Conservation (phyloP, 176 grass and related monocot genomes). For the Phragmites australis region DNA sequence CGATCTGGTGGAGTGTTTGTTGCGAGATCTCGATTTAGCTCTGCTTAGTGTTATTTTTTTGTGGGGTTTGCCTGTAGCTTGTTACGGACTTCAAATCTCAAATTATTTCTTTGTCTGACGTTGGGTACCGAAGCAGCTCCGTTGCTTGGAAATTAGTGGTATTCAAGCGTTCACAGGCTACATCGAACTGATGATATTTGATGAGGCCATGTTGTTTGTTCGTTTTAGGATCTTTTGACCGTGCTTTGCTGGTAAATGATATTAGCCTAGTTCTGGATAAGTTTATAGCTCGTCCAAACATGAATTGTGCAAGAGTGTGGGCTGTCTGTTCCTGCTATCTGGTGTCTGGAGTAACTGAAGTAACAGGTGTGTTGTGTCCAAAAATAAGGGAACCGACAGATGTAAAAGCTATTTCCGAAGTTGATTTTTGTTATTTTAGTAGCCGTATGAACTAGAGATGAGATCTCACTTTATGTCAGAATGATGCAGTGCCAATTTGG, state of each 20-base stretch:
- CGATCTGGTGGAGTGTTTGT: neutral
- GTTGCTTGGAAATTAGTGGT: neutral
- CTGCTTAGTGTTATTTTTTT: neutral
- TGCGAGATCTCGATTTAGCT: neutral
- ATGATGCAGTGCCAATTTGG: neutral
- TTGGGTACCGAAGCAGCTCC: neutral
- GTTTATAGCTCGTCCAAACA: neutral
- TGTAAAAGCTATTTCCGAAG: neutral
- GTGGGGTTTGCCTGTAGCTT: neutral
- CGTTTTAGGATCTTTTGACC: neutral
- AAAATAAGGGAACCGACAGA: neutral
- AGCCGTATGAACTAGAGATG: neutral
- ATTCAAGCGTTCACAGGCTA: neutral
- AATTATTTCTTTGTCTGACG: neutral
- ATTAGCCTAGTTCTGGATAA: neutral
- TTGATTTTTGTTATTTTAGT: neutral
- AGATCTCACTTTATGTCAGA: neutral
- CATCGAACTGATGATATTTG: neutral
- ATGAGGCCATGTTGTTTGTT: neutral
- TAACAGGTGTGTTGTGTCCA: neutral
- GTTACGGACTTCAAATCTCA: neutral
- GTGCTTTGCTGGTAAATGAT: neutral
- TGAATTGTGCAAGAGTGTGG: neutral
- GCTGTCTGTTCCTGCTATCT: neutral
- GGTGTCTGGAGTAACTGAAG: neutral